phyloP scores from a whole-genome alignment of 345 rosid genomes.

The Schrenkiella parvula region DNA sequence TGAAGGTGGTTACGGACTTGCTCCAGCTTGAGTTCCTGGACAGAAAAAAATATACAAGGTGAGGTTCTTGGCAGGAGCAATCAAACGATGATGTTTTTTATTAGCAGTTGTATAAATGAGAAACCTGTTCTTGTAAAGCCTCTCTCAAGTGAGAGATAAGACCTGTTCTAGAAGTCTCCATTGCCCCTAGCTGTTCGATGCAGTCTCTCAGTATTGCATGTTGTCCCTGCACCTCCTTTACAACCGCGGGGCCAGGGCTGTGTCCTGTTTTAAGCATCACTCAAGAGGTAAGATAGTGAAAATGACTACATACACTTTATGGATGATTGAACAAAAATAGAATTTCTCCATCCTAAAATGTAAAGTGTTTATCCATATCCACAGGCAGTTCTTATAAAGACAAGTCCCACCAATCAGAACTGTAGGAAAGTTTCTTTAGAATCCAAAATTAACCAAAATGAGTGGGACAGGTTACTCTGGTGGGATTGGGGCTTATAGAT shows the following conservation, averaged over 20 bases:
- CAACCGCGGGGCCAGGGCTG: constrained; percentile 44
- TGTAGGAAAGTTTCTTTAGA: background rate
- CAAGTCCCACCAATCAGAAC: background rate
- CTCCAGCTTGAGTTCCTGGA: constrained; percentile 79
- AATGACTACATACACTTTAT: background rate
- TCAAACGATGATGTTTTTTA: background rate
- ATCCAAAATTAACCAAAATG: background rate
- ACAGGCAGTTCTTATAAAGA: background rate
- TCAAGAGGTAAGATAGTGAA: background rate
- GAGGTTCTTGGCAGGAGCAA: constrained; percentile 21
- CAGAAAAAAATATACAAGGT: background rate
- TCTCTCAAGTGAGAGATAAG: constrained; percentile 73
- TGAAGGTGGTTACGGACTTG: constrained; percentile 71
- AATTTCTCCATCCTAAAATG: background rate
- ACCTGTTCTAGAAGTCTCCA: constrained; percentile 66
- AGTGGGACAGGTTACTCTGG: background rate
- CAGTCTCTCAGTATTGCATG: constrained; percentile 60
- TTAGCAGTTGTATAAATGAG: constrained; percentile 5
- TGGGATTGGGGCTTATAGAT: background rate
- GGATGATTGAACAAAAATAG: background rate
- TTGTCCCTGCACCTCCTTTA: constrained; percentile 79
- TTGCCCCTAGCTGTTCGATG: constrained; percentile 56
- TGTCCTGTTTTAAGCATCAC: constrained; percentile 40
- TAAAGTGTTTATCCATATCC: background rate
- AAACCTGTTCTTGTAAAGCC: constrained; percentile 89